A percentile compares a stretch with the other conserved stretches of the same genome.
Evolutionary conservation across 163 green algal species (phyloP).

Genomic region (Chloromonas sp.): DNA sequence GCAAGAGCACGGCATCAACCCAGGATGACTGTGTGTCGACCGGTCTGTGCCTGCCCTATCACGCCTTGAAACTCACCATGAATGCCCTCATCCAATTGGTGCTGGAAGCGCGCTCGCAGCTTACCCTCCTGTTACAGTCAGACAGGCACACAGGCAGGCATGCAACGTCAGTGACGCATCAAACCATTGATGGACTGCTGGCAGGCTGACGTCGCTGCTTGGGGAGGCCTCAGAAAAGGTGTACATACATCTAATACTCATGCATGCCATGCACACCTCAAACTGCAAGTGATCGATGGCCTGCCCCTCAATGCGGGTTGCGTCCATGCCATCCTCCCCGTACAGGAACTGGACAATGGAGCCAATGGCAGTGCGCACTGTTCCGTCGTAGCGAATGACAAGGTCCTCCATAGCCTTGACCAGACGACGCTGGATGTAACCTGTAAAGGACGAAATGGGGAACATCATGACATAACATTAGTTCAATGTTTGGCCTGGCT

Average conservation of each 20-base stretch:
- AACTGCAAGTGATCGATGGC: constrained; percentile 67
- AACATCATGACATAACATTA: too few species aligned
- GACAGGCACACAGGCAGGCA: background rate
- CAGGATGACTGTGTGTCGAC: too few species aligned
- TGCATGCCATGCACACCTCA: background rate
- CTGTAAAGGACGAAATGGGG: constrained; percentile 37
- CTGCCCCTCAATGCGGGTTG: constrained; percentile 85
- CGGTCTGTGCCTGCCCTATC: too few species aligned
- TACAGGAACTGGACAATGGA: constrained; percentile 93
- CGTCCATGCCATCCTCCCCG: constrained; percentile 92
- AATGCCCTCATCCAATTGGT: constrained; percentile 10
- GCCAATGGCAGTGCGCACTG: constrained; percentile 85
- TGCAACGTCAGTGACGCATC: too few species aligned
- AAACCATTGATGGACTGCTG: too few species aligned
- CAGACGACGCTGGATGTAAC: constrained; percentile 94
- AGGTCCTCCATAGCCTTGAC: constrained; percentile 88
- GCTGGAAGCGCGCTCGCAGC: constrained; percentile 10
- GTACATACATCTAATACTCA: too few species aligned
- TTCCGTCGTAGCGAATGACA: constrained; percentile 70
- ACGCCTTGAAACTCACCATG: too few species aligned
- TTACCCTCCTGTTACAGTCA: constrained; percentile 8
- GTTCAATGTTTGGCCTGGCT: too few species aligned
- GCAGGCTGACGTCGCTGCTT: too few species aligned
- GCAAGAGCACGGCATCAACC: too few species aligned
- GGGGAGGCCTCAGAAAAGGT: too few species aligned